These are phyloP conservation scores for Noccaea bulbosa DNA, from an alignment of 345 rosid genomes.

Conservation along the genomic window DNA sequence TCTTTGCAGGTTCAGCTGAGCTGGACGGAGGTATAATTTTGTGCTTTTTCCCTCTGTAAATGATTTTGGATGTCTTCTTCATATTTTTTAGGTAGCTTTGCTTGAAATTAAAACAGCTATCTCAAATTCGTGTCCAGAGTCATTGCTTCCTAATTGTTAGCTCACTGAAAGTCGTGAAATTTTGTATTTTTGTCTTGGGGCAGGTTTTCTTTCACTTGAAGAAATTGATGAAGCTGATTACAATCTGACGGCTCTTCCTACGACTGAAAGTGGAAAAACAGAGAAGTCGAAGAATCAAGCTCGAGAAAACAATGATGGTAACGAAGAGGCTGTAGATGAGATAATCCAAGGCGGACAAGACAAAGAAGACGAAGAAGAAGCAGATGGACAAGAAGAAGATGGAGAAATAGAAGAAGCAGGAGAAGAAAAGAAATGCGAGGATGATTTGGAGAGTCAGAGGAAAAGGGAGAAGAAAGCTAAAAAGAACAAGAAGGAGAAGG, in stretches of 20 bases:
- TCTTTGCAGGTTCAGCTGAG: constrained; percentile 61
- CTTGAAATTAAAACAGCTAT: not conserved
- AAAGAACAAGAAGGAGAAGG: constrained; percentile 51
- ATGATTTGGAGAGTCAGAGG: constrained; percentile 42
- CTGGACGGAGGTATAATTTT: constrained; percentile 71
- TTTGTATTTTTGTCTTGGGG: constrained; percentile 24
- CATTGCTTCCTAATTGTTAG: constrained; percentile 13
- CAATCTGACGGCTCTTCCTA: constrained; percentile 49
- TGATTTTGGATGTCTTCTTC: not conserved
- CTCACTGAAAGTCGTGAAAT: constrained; percentile 11
- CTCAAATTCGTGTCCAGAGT: constrained; percentile 1
- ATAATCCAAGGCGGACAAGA: constrained; percentile 39
- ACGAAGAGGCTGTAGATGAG: constrained; percentile 38
- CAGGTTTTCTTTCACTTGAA: constrained; percentile 91
- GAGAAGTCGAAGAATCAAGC: constrained; percentile 46
- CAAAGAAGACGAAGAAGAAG: constrained; percentile 11
- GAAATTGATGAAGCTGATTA: constrained; percentile 86
- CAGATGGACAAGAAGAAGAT: constrained; percentile 9
- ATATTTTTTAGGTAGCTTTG: not conserved
- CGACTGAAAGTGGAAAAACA: constrained; percentile 39
- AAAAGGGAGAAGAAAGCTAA: constrained; percentile 46
- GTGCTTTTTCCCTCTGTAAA: not conserved
- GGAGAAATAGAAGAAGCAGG: not conserved
- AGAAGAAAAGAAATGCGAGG: constrained; percentile 17
- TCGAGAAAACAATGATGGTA: constrained; percentile 41